Conservation (phyloP, 441 rosid species). For the Capsella rubella region DNA sequence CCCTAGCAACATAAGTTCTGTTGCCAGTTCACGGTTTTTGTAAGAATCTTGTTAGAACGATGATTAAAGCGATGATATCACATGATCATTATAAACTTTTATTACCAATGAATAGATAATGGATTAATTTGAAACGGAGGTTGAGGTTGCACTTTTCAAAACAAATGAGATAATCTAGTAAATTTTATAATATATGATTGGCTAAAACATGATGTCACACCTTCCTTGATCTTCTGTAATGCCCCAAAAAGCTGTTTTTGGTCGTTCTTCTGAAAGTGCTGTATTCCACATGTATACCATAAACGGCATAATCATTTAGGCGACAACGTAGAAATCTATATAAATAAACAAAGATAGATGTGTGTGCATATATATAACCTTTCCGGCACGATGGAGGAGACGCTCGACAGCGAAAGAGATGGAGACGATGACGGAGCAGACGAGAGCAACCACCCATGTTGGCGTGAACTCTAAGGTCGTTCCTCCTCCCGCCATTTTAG, state of each 20-base stretch:
- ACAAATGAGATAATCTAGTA: neutral
- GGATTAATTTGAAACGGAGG: neutral
- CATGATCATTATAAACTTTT: neutral
- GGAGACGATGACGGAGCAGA: constrained; percentile 67
- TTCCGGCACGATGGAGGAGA: constrained; percentile 65
- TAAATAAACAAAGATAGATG: neutral
- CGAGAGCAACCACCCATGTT: constrained; percentile 83
- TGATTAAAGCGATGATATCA: constrained; percentile 5
- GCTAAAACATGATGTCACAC: constrained; percentile 47
- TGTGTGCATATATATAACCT: constrained; percentile 42
- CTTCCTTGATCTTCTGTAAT: constrained; percentile 79
- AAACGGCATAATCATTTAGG: neutral
- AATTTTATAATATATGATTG: neutral
- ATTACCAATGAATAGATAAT: neutral
- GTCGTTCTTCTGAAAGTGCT: constrained; percentile 46
- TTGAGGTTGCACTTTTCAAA: constrained; percentile 1
- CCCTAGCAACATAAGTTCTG: constrained; percentile 74
- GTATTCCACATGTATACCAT: neutral
- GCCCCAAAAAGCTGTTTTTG: constrained; percentile 76
- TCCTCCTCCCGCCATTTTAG: constrained; percentile 56
- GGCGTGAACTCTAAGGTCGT: constrained; percentile 68
- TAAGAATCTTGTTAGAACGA: constrained; percentile 22
- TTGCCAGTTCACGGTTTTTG: neutral
- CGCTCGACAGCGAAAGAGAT: constrained; percentile 69
- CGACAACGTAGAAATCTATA: neutral